Conservation (phyloP, 129 eudicot species). For the Ambrosia trifida region DNA sequence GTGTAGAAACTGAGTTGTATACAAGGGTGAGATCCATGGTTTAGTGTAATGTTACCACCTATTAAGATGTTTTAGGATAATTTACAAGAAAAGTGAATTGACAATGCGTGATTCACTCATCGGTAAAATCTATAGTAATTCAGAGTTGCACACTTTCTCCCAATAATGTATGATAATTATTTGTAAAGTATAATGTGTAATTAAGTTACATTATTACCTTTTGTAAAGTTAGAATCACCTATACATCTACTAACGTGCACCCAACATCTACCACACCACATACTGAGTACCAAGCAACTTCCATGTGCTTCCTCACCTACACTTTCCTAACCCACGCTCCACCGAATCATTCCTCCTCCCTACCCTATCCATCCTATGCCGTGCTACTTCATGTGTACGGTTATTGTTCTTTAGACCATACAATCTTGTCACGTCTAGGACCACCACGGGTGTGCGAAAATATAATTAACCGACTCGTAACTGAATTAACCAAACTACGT, state of each 20-base stretch:
- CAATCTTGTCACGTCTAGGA: too few relatives aligned
- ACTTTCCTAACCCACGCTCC: slow-evolving; percentile 1
- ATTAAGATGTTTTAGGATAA: too few relatives aligned
- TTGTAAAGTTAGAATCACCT: slow-evolving; percentile 1
- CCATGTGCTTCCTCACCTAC: slow-evolving; percentile 26
- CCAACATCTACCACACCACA: slow-evolving; percentile 17
- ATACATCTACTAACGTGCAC: slow-evolving; percentile 31
- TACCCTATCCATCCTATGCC: not conserved
- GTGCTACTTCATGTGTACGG: not conserved
- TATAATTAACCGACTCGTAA: too few relatives aligned
- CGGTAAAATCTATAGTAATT: too few relatives aligned
- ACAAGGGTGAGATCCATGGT: too few relatives aligned
- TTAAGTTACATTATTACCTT: not conserved
- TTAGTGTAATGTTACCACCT: too few relatives aligned
- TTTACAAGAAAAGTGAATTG: not conserved
- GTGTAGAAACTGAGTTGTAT: too few relatives aligned
- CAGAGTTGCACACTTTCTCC: too few relatives aligned
- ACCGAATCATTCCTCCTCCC: not conserved
- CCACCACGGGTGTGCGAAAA: too few relatives aligned
- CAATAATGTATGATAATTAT: too few relatives aligned
- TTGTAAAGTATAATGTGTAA: not conserved
- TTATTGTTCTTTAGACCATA: not conserved
- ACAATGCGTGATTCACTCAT: not conserved
- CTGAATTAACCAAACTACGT: too few relatives aligned
- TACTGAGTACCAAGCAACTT: not conserved